Percentiles rank a stretch among this genome's conserved stretches.
Conservation (phyloP, 345 rosid genomes). For the Gossypium raimondii region DNA sequence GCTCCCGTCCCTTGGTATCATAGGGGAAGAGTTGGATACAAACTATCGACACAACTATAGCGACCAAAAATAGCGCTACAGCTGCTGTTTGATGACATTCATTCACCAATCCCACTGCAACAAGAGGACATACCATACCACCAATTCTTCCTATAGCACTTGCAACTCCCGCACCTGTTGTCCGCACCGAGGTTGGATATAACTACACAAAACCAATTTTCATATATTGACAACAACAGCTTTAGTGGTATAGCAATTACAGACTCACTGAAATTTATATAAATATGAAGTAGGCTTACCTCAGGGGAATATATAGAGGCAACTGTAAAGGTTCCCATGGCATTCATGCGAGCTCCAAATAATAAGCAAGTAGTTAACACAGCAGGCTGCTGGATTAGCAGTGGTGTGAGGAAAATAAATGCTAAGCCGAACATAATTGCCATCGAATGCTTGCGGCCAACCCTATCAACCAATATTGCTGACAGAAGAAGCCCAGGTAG, state of each 20-base stretch:
- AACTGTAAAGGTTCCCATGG: conserved; percentile 36
- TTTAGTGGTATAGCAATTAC: not conserved
- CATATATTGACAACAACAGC: not conserved
- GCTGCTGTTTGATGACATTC: conserved; percentile 50
- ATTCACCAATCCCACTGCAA: conserved; percentile 42
- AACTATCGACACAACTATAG: conserved; percentile 13
- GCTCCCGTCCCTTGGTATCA: conserved; percentile 50
- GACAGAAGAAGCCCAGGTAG: conserved; percentile 57
- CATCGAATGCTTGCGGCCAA: conserved; percentile 58
- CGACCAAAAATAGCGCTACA: conserved; percentile 30
- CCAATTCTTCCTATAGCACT: conserved; percentile 7
- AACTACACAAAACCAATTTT: conserved; percentile 20
- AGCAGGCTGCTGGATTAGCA: conserved; percentile 33
- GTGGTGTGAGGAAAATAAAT: conserved; percentile 43
- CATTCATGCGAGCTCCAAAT: conserved; percentile 30
- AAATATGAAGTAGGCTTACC: conserved; percentile 25
- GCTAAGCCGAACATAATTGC: conserved; percentile 37
- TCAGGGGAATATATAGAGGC: conserved; percentile 50
- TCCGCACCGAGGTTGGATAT: conserved; percentile 50
- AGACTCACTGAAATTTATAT: too few species aligned
- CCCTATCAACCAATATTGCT: conserved; percentile 47
- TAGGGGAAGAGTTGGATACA: conserved; percentile 37
- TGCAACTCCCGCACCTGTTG: conserved; percentile 60
- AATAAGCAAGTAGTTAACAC: conserved; percentile 32
- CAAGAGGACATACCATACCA: conserved; percentile 21